A percentile compares a stretch with the other conserved stretches of the same genome.
Conservation (phyloP, 2,329 filamentous ascomycete genomes). For the Colletotrichum karsti region DNA sequence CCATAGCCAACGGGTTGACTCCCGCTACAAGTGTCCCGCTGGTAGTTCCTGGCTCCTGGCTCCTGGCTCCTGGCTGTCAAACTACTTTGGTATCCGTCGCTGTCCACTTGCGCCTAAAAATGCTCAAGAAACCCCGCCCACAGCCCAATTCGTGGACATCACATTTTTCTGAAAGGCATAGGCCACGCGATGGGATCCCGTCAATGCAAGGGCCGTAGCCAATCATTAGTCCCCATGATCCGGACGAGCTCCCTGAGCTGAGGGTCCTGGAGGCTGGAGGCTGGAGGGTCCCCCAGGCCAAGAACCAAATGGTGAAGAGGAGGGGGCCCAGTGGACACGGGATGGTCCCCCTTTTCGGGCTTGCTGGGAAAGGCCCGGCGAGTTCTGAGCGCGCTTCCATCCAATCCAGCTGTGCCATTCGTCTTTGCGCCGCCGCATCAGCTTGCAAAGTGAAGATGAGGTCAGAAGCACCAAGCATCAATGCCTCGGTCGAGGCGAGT, state of each 20-base stretch:
- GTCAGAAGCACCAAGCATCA: neutral
- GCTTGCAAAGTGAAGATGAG: slow-evolving; percentile 1
- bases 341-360: neutral
- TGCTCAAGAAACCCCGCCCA: neutral
- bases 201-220: slow-evolving; percentile 16
- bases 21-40: slow-evolving; percentile 6
- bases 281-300: neutral
- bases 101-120: neutral
- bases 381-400: neutral
- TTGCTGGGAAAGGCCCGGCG: slow-evolving; percentile 1
- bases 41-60: neutral
- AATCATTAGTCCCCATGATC: neutral
- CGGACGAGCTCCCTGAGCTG: neutral
- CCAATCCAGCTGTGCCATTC: neutral
- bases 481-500: too few relatives aligned
- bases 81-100: neutral
- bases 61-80: neutral
- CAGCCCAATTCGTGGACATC: neutral
- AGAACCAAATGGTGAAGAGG: neutral
- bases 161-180: slow-evolving; percentile 12
- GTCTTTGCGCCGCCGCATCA: slow-evolving; percentile 1
- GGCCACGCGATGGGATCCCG: slow-evolving; percentile 7
- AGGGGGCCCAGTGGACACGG: neutral
- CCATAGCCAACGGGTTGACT: neutral
- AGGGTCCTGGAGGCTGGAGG: too few relatives aligned